Conservation (phyloP, 2,329 filamentous ascomycete genomes). For the Beauveria varroae region DNA sequence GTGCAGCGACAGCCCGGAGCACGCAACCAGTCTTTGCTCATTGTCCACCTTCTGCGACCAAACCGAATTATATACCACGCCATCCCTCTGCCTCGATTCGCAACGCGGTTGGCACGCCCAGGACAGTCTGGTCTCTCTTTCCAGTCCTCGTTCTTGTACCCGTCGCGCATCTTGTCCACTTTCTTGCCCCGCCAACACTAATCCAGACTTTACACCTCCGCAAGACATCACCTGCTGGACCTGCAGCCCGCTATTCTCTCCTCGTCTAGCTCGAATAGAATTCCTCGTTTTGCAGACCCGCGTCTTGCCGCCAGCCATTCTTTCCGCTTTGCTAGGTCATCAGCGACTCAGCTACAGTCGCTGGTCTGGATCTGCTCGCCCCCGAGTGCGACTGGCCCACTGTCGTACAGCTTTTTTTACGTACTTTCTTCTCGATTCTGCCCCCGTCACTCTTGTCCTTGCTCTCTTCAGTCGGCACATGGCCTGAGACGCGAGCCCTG, state of each 20-base stretch:
- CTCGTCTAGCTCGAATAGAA: neutral
- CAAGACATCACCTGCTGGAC: slow-evolving; percentile 5
- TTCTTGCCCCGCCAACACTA: slow-evolving; percentile 8
- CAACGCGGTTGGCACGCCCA: neutral
- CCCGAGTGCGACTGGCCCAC: slow-evolving; percentile 7
- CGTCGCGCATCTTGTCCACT: slow-evolving; percentile 5
- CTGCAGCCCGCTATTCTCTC: slow-evolving; percentile 6
- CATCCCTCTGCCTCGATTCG: neutral
- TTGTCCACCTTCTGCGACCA: neutral
- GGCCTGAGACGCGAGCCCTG: slow-evolving; percentile 10
- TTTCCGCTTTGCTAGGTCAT: neutral
- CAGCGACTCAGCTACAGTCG: neutral
- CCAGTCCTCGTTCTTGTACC: neutral
- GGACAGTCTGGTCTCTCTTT: neutral
- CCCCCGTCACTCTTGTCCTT: neutral
- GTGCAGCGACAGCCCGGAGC: slow-evolving; percentile 2
- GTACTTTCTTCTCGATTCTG: slow-evolving; percentile 6
- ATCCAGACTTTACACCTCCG: slow-evolving; percentile 4
- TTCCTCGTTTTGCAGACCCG: slow-evolving; percentile 6
- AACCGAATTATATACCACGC: neutral
- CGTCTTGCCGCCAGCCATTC: slow-evolving; percentile 6
- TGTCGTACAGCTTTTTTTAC: slow-evolving; percentile 11
- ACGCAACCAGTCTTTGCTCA: neutral
- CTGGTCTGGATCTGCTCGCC: neutral
- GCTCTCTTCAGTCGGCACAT: slow-evolving; percentile 8